These are phyloP conservation scores for Xylaria arbuscula DNA, from an alignment of 2,329 filamentous ascomycete genomes.

Conservation along the genomic window DNA sequence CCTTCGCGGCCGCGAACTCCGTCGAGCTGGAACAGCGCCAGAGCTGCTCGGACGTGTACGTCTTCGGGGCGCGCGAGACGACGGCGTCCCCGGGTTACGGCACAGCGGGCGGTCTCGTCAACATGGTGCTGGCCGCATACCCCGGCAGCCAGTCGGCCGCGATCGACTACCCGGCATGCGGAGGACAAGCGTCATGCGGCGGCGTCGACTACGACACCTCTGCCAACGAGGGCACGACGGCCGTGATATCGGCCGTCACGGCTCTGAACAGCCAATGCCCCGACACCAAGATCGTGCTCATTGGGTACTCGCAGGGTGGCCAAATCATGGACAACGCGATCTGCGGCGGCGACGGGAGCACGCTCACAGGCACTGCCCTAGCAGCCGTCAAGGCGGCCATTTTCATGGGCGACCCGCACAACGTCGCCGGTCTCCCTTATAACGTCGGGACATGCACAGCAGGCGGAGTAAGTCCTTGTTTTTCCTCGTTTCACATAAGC, in stretches of 20 bases:
- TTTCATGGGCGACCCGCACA: slow-evolving; percentile 71
- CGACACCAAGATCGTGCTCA: slow-evolving; percentile 66
- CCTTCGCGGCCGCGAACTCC: not conserved
- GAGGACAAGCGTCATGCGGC: slow-evolving; percentile 66
- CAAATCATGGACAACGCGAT: slow-evolving; percentile 72
- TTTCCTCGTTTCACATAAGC: not conserved
- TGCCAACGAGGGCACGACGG: slow-evolving; percentile 63
- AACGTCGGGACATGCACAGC: slow-evolving; percentile 70
- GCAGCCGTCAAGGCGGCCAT: slow-evolving; percentile 69
- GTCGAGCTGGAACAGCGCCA: slow-evolving; percentile 40
- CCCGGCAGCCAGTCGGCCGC: slow-evolving; percentile 56
- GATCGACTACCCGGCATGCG: slow-evolving; percentile 67
- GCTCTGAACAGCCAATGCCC: slow-evolving; percentile 66
- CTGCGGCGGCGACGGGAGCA: slow-evolving; percentile 66
- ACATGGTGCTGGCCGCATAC: slow-evolving; percentile 46
- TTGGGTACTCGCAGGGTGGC: slow-evolving; percentile 73
- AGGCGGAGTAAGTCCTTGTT: slow-evolving; percentile 61
- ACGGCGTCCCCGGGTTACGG: slow-evolving; percentile 35
- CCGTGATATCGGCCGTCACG: slow-evolving; percentile 68
- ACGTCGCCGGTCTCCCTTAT: slow-evolving; percentile 65
- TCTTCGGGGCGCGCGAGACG: slow-evolving; percentile 41
- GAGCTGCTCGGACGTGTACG: slow-evolving; percentile 56
- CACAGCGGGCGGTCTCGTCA: slow-evolving; percentile 35
- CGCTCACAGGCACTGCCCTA: slow-evolving; percentile 58
- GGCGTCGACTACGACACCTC: slow-evolving; percentile 66